Evolutionary conservation across 495 filamentous ascomycete species (phyloP).

Genomic region (Saxophila tyrrhenica): DNA sequence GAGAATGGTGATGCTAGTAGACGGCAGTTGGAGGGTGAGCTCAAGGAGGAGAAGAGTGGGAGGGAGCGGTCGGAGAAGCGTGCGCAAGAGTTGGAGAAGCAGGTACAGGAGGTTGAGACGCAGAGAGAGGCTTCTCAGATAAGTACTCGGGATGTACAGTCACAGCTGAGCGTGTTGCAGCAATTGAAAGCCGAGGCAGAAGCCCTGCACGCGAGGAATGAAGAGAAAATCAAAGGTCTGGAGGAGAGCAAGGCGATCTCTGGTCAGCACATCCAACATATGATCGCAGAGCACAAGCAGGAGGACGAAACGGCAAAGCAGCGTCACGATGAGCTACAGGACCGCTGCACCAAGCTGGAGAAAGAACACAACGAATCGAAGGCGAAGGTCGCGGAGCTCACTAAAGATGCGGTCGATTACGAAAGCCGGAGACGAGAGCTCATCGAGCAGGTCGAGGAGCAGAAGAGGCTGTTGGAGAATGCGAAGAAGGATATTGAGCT

Average conservation of each 20-base stretch:
- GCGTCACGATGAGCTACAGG: not conserved
- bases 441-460: not conserved
- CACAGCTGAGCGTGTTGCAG: not conserved
- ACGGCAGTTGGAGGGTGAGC: not conserved
- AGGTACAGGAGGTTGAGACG: not conserved
- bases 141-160: not conserved
- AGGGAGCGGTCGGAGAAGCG: not conserved
- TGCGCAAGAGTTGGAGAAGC: not conserved
- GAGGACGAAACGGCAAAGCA: not conserved
- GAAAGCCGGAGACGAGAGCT: not conserved
- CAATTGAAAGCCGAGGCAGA: not conserved
- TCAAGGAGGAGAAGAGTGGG: not conserved
- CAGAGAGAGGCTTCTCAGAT: not conserved
- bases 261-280: not conserved
- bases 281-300: not conserved
- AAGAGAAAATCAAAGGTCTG: not conserved
- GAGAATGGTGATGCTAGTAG: not conserved
- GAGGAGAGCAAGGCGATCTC: not conserved
- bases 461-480: slow-evolving; percentile 2
- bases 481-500: slow-evolving; percentile 3
- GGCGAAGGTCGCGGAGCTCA: slow-evolving; percentile 2
- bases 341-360: not conserved
- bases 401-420: not conserved
- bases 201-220: not conserved
- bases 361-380: not conserved